Percentiles rank a stretch among this genome's conserved stretches.
Evolutionary conservation across 257 asterid genomes (phyloP).

Genomic region (Perilla frutescens): DNA sequence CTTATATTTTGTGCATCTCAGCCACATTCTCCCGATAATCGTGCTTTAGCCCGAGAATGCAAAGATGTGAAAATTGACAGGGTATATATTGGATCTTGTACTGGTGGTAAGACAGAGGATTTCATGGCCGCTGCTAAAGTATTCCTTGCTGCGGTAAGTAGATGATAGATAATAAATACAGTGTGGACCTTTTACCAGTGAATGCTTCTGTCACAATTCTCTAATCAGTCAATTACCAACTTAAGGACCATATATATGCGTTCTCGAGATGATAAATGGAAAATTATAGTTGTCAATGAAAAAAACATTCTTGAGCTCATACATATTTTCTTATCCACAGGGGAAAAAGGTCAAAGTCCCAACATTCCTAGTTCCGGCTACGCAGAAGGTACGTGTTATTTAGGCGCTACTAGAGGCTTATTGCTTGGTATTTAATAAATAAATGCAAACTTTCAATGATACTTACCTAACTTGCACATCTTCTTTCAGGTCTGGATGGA

Average conservation of each 20-base stretch:
- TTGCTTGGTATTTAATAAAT: neutral
- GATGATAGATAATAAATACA: too few species aligned
- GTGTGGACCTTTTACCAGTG: neutral
- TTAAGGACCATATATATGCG: neutral
- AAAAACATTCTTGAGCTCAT: slow-evolving; percentile 12
- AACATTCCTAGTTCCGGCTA: slow-evolving; percentile 98
- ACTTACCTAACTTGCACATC: neutral
- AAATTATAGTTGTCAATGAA: neutral
- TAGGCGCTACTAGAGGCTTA: neutral
- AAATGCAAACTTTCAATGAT: neutral
- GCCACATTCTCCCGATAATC: slow-evolving; percentile 99
- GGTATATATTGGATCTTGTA: slow-evolving; percentile 96
- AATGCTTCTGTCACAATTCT: neutral
- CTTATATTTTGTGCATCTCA: slow-evolving; percentile 36
- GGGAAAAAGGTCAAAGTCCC: slow-evolving; percentile 97
- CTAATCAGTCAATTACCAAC: slow-evolving; percentile 6
- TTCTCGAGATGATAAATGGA: neutral
- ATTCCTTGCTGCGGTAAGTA: slow-evolving; percentile 74
- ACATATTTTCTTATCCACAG: slow-evolving; percentile 45
- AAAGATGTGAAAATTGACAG: slow-evolving; percentile 90
- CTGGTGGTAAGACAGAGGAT: slow-evolving; percentile 97
- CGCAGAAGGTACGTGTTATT: slow-evolving; percentile 76
- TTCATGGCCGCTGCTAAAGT: slow-evolving; percentile 97
- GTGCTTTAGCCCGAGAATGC: slow-evolving; percentile 97
- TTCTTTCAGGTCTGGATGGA: slow-evolving; percentile 95